Percentiles rank a stretch among this genome's conserved stretches.
These are phyloP conservation scores for Jamesozyma lodderae DNA, from an alignment of 805 yeast species.

Conservation along the genomic window DNA sequence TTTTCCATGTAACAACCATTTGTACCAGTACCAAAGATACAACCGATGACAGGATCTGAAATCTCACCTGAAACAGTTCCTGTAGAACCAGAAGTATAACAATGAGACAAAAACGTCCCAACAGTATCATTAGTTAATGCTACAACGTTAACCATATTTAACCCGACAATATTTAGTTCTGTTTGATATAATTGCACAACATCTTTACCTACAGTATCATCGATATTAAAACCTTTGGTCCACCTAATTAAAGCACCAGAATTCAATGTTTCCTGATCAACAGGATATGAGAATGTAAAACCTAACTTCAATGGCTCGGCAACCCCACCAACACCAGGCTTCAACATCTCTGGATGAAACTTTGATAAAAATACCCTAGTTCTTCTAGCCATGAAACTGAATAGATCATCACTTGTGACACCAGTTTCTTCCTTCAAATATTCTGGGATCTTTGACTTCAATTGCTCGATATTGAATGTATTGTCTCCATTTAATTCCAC, in stretches of 20 bases:
- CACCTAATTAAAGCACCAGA: constrained; percentile 81
- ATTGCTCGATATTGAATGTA: constrained; percentile 67
- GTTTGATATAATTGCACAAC: constrained; percentile 65
- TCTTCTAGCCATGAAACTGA: constrained; percentile 65
- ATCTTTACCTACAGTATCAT: constrained; percentile 78
- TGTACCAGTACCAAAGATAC: constrained; percentile 95
- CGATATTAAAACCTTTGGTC: constrained; percentile 91
- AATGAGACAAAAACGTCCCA: constrained; percentile 83
- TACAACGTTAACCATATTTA: constrained; percentile 57
- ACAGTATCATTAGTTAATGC: constrained; percentile 95
- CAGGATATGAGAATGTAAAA: constrained; percentile 91
- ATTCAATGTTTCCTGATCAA: constrained; percentile 70
- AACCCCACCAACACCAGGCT: constrained; percentile 19
- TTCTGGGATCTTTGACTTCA: constrained; percentile 70
- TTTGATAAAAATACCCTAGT: constrained; percentile 54
- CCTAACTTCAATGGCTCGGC: constrained; percentile 54
- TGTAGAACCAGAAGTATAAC: constrained; percentile 55
- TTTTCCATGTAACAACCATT: constrained; percentile 90
- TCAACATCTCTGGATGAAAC: constrained; percentile 46
- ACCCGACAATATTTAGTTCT: constrained; percentile 49
- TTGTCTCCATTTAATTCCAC: constrained; percentile 68
- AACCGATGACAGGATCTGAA: constrained; percentile 75
- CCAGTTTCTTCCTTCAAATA: constrained; percentile 55
- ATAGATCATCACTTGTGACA: constrained; percentile 52
- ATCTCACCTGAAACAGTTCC: constrained; percentile 44